Percentiles rank a stretch among this genome's conserved stretches.
phyloP scores from a whole-genome alignment of 1,139 yeast genomes.

The Debaryomyces nepalensis region DNA sequence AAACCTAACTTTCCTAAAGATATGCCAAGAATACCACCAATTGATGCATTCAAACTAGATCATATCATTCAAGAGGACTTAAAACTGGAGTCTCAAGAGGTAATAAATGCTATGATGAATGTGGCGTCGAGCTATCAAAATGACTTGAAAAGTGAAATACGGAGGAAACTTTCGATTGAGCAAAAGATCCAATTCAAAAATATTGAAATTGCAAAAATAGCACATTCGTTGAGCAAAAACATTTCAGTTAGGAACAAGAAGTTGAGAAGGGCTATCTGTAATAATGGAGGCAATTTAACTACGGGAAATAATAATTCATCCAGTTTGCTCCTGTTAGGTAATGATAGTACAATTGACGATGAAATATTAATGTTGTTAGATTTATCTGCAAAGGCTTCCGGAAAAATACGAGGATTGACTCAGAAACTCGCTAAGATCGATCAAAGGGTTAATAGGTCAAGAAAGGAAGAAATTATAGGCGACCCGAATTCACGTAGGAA shows the following conservation, averaged over 20 bases:
- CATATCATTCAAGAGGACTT: constrained; percentile 39
- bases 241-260: constrained; percentile 26
- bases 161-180: constrained; percentile 39
- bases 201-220: constrained; percentile 35
- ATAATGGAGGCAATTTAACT: background rate
- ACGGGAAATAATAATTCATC: constrained; percentile 1
- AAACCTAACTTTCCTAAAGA: constrained; percentile 20
- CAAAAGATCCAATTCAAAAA: constrained; percentile 44
- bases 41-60: constrained; percentile 45
- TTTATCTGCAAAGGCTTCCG: constrained; percentile 12
- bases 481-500: constrained; percentile 2
- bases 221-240: constrained; percentile 27
- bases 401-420: constrained; percentile 7
- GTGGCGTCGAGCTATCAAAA: constrained; percentile 44
- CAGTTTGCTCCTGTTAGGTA: constrained; percentile 2
- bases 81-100: constrained; percentile 36
- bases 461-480: constrained; percentile 4
- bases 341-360: constrained; percentile 11
- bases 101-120: constrained; percentile 35
- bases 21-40: constrained; percentile 32
- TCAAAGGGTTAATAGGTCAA: constrained; percentile 8
- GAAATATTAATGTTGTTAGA: constrained; percentile 14
- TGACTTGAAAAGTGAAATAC: constrained; percentile 45
- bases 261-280: constrained; percentile 20
- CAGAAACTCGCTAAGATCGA: constrained; percentile 13